phyloP scores from a whole-genome alignment of 352 stramenopile genomes.

The Pythium sukuiense region DNA sequence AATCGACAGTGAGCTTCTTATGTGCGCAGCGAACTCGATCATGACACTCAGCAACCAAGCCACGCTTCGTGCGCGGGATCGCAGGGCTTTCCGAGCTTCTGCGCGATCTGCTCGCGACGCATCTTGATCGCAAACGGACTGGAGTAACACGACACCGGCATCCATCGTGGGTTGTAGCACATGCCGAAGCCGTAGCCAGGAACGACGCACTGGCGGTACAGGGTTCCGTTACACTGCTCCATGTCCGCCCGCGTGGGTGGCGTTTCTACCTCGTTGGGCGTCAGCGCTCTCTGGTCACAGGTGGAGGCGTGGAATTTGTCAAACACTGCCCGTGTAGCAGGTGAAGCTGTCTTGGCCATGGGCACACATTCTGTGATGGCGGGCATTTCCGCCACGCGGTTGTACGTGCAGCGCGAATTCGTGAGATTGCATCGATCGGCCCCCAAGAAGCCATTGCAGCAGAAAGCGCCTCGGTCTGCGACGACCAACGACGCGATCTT shows the following conservation, averaged over 20 bases:
- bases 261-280: neutral
- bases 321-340: neutral
- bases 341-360: neutral
- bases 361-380: neutral
- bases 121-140: conserved; percentile 26
- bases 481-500: neutral
- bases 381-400: conserved; percentile 2
- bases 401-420: neutral
- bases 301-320: neutral
- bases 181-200: conserved; percentile 15
- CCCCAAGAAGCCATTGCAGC: conserved; percentile 24
- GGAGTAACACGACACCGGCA: conserved; percentile 31
- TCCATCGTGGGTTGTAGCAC: conserved; percentile 36
- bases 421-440: conserved; percentile 13
- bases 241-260: neutral
- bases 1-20: too few species aligned
- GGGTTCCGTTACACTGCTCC: neutral
- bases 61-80: conserved; percentile 34
- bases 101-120: conserved; percentile 33
- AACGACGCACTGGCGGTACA: conserved; percentile 28
- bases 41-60: conserved; percentile 29
- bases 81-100: conserved; percentile 26
- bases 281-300: conserved; percentile 22
- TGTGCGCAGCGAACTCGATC: too few species aligned
- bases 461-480: conserved; percentile 1